Evolutionary conservation across 2,329 filamentous ascomycete species (phyloP).

Genomic region (Claviceps digitariae): DNA sequence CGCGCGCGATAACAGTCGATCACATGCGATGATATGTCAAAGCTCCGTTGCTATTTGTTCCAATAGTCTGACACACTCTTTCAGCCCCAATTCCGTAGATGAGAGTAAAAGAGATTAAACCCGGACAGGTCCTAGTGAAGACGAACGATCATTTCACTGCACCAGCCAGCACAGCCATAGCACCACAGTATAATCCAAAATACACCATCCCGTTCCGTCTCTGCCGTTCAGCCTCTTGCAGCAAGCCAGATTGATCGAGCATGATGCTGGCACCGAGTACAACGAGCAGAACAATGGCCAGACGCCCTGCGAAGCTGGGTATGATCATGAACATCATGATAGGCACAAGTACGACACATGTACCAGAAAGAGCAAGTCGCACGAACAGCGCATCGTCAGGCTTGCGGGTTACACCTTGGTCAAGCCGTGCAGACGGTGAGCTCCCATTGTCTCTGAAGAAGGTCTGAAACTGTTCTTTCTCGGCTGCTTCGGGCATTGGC

Average conservation of each 20-base stretch:
- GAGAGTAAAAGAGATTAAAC: background rate
- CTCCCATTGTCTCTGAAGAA: slow-evolving; percentile 5
- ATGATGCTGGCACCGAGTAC: slow-evolving; percentile 28
- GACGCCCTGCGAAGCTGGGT: slow-evolving; percentile 40
- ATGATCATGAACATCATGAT: slow-evolving; percentile 46
- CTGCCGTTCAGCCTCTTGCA: slow-evolving; percentile 8
- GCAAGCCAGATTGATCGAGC: slow-evolving; percentile 15
- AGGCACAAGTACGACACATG: slow-evolving; percentile 34
- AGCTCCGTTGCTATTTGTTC: background rate
- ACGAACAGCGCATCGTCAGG: background rate
- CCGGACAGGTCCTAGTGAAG: background rate
- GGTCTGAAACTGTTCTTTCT: slow-evolving; percentile 1
- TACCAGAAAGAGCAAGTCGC: slow-evolving; percentile 6
- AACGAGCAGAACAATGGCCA: slow-evolving; percentile 42
- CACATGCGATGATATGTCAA: background rate
- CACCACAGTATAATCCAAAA: slow-evolving; percentile 20
- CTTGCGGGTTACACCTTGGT: background rate
- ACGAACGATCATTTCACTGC: slow-evolving; percentile 2
- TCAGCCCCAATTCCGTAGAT: background rate
- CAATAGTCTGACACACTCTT: background rate
- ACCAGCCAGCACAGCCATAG: slow-evolving; percentile 18
- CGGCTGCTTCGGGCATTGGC: slow-evolving; percentile 11
- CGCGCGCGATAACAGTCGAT: background rate
- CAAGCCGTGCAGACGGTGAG: background rate
- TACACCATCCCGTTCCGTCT: slow-evolving; percentile 13